Evolutionary conservation across 1,284 basidiomycete species (phyloP).

Genomic region (Filobasidium uniguttulatum): DNA sequence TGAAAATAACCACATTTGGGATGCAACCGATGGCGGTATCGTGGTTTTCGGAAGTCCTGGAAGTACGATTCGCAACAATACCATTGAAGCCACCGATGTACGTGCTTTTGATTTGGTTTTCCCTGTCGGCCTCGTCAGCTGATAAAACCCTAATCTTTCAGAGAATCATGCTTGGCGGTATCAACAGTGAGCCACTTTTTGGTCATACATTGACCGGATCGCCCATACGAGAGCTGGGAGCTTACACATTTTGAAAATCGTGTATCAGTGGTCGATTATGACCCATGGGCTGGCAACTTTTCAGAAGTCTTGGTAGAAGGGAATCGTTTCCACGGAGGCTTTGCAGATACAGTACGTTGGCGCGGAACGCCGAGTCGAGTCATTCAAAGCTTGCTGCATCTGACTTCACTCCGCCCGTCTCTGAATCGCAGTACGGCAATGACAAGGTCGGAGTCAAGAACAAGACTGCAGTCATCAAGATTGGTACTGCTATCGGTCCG

Average conservation of each 20-base stretch:
- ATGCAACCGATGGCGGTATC: constrained; percentile 55
- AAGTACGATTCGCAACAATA: constrained; percentile 57
- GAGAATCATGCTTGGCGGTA: constrained; percentile 57
- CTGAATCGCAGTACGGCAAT: constrained; percentile 19
- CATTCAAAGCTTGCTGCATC: background rate
- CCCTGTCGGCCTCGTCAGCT: background rate
- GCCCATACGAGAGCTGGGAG: too few species aligned
- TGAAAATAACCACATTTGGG: constrained; percentile 54
- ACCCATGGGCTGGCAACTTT: constrained; percentile 60
- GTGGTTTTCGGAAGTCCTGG: constrained; percentile 72
- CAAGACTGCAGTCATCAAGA: constrained; percentile 26
- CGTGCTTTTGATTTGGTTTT: constrained; percentile 2
- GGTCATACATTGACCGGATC: background rate
- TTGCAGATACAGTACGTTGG: constrained; percentile 1
- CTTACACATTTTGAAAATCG: too few species aligned
- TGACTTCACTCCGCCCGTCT: background rate
- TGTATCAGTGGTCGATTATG: constrained; percentile 60
- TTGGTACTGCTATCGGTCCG: constrained; percentile 49
- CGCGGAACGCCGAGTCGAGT: background rate
- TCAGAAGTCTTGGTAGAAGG: constrained; percentile 52
- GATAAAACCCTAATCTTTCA: constrained; percentile 3
- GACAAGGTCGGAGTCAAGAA: constrained; percentile 21
- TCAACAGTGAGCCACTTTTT: constrained; percentile 35
- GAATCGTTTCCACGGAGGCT: constrained; percentile 46
- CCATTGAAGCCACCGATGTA: constrained; percentile 51